Base-by-base conservation (phyloP, 2,329 filamentous ascomycete genomes). In the Calonectria pauciramosa region DNA sequence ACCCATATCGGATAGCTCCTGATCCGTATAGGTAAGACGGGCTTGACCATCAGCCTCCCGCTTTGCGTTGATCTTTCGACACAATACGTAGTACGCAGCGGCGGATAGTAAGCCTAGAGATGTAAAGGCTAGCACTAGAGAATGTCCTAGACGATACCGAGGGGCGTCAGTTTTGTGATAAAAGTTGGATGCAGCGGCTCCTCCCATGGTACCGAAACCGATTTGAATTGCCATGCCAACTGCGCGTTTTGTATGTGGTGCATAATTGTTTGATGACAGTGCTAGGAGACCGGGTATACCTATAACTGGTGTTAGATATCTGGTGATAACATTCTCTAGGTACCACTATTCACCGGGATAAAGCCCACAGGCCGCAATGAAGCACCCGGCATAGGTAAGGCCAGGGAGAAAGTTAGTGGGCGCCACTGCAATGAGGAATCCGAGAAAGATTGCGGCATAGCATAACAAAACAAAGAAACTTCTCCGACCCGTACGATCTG, bases 191-290 rank as follows among this genome's bases (percentile, higher is more conserved):
- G 54, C 54, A 23, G 54, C 54, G 7, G 54, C 54, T n/a, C 54
- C 54, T 32, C 54, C 54, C 54, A 59, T 59, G 20, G 30, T 36
- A 23, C 54, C 54, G 23, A 59, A 59, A 11, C 52, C 54, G 16
- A 59, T 59, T 36, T 59, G 54, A 59, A 59, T 59, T 18, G 54
- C 54, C 54, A 59, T 59, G 32, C 54, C 54, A n/a, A 59, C 32
- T 6, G 54, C 54, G 11, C 54, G 54, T 59, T 59, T 59, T 6
- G 54, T 59, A 23, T 59, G 54, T 26, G 54, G 54, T 36, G 54
- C 54, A 36, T 59, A 59, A 11, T 59, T 59, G 54, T 59, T 59
- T 36, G 54, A 59, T 20, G 54, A 59, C 16, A 59, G 32, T 13
- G 54, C 54, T 36, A 59, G 54, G 9, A 59, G 32, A 14, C 54